Evolutionary conservation across 495 filamentous ascomycete species (phyloP).

Genomic region (Evernia prunastri): DNA sequence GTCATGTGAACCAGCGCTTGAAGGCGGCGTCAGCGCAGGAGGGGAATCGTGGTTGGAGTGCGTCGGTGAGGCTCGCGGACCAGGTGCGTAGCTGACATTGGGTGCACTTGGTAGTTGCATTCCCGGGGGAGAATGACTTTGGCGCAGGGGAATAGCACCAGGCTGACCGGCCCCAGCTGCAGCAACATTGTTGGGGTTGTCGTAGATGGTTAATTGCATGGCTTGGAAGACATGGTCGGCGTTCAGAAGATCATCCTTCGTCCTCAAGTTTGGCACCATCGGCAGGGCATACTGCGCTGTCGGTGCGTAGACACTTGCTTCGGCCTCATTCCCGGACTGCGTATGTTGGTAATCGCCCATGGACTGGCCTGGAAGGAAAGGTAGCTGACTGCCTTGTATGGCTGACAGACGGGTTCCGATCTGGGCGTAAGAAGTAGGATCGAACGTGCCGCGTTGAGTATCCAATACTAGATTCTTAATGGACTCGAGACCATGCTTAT

Average conservation of each 20-base stretch:
- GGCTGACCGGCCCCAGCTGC: constrained; percentile 68
- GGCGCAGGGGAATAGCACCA: constrained; percentile 58
- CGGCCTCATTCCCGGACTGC: constrained; percentile 46
- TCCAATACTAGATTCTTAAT: constrained; percentile 92
- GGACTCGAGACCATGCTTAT: constrained; percentile 80
- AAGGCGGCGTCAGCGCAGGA: constrained; percentile 83
- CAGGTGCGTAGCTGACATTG: constrained; percentile 49
- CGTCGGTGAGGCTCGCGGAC: constrained; percentile 50
- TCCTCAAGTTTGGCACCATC: constrained; percentile 76
- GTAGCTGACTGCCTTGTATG: constrained; percentile 62
- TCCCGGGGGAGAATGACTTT: constrained; percentile 63
- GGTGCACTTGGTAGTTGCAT: constrained; percentile 48
- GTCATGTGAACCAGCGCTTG: constrained; percentile 76
- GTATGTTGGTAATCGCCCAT: constrained; percentile 57
- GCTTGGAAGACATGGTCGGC: constrained; percentile 92
- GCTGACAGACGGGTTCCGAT: constrained; percentile 73
- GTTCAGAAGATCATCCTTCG: constrained; percentile 85
- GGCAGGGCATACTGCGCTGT: constrained; percentile 60
- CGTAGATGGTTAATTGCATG: constrained; percentile 90
- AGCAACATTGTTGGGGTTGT: constrained; percentile 72
- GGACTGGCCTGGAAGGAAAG: constrained; percentile 55
- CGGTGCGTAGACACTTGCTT: constrained; percentile 31
- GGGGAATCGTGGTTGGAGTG: constrained; percentile 55
- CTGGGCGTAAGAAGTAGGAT: constrained; percentile 73
- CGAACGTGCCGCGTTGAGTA: constrained; percentile 80